Conservation (phyloP, 1,284 basidiomycete genomes). For the Ustilago crameri region DNA sequence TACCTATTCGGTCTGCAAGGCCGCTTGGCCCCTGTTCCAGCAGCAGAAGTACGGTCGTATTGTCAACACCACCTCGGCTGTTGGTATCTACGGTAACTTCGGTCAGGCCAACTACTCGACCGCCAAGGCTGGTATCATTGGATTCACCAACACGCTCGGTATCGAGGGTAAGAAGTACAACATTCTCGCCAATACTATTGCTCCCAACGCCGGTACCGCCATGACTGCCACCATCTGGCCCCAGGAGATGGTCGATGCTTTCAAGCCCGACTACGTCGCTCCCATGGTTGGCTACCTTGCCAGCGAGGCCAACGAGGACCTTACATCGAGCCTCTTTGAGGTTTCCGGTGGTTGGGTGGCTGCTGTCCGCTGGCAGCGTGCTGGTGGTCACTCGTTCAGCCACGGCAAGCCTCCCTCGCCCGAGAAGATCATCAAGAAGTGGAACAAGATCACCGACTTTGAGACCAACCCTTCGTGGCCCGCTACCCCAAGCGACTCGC, state of each 20-base stretch:
- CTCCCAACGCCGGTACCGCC: conserved; percentile 80
- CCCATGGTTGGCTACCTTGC: conserved; percentile 90
- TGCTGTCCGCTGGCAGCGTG: conserved; percentile 90
- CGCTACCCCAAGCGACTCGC: conserved; percentile 57
- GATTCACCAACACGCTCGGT: conserved; percentile 86
- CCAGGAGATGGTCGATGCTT: conserved; percentile 91
- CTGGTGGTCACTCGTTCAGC: conserved; percentile 75
- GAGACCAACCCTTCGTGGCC: conserved; percentile 67
- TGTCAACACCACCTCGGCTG: conserved; percentile 90
- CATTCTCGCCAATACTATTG: conserved; percentile 89
- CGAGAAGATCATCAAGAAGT: conserved; percentile 63
- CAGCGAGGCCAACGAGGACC: conserved; percentile 80
- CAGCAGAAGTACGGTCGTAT: conserved; percentile 98
- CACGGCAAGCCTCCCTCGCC: conserved; percentile 59
- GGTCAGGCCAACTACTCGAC: conserved; percentile 83
- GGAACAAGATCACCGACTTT: conserved; percentile 63
- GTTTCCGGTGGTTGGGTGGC: conserved; percentile 92
- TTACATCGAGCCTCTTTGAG: conserved; percentile 85
- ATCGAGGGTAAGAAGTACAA: conserved; percentile 90
- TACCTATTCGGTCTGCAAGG: conserved; percentile 78
- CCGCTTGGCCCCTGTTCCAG: conserved; percentile 96
- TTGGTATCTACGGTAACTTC: conserved; percentile 92
- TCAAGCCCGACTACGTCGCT: conserved; percentile 94
- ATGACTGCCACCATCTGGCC: conserved; percentile 74
- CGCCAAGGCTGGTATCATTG: conserved; percentile 92